phyloP scores from a whole-genome alignment of 208 protist genomes.

The Strigomonas culicis region DNA sequence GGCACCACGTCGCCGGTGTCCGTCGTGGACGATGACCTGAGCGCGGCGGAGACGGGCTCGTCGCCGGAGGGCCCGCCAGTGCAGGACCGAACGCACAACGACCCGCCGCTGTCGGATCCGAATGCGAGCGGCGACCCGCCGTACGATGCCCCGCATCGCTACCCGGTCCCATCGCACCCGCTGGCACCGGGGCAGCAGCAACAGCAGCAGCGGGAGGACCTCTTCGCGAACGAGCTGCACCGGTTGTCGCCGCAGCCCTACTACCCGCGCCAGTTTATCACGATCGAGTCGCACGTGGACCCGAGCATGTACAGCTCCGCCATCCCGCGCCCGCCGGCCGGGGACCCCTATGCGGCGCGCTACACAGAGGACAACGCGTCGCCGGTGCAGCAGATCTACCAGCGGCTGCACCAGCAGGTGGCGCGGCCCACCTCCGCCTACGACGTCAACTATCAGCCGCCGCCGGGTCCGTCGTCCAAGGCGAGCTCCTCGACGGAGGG shows the following conservation, averaged over 20 bases:
- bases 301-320: constrained; percentile 9
- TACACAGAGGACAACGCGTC: background rate
- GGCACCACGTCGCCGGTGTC: background rate
- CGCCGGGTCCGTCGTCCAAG: background rate
- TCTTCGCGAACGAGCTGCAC: background rate
- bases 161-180: background rate
- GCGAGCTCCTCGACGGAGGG: background rate
- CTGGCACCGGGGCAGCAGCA: background rate
- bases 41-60: background rate
- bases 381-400: constrained; percentile 6
- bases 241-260: background rate
- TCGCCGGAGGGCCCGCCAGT: background rate
- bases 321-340: background rate
- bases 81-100: background rate
- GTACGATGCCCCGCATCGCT: background rate
- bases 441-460: background rate
- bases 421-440: background rate
- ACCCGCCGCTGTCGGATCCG: background rate
- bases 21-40: background rate
- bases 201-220: background rate
- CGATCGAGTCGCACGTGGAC: background rate
- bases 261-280: background rate
- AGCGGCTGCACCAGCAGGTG: constrained; percentile 3
- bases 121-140: background rate
- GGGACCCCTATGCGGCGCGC: background rate